Evolutionary conservation across 106 monocot genomes (phyloP), one percentile per base, ranked within the genome.

Genomic region (Dioscorea alata): DNA sequence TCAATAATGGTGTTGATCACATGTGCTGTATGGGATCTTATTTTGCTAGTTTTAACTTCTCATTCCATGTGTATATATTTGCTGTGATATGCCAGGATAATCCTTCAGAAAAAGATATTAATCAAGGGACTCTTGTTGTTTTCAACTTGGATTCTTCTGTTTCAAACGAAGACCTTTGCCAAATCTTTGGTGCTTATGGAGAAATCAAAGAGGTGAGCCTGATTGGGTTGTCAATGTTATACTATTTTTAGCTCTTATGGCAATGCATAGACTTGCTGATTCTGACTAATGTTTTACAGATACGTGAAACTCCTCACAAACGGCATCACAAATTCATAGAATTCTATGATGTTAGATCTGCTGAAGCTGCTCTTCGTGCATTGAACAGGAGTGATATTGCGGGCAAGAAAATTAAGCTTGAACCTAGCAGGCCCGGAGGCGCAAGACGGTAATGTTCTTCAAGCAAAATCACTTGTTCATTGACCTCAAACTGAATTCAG

Each of bases 141-240:
- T 61, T 61, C 49, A 71, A 71, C 59, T 48, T 71, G 60, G 71
- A 71, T 61, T 61, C 71, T 50, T 71, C 71, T 71, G 49, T 88
- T 51, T 81, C 88, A 67, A 88, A 88, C 70, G 84, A 88, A 28
- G 78, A 78, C 54, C 68, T 88, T 13, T 70, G 50, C 67, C 77
- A 84, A 59, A 81, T 79, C 34, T 88, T 88, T 78, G 78, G 88
- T 31, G 60, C 23, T 57, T 71, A 71, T 71, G 71, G 71, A 12
- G 71, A 71, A 60, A 49, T 71, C 33, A 71, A 71, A 32, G 60
- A 71, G 61, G 71, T 71, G 23, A 69, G 53, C 3, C 6, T 13
- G n/a, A 23, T 48, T 61, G 64, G 16, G 53, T 12, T 35, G 4
- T 53, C 6, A 4, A 14, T 51, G 12, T 16, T 15, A 54, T 14